Evolutionary conservation across 1,284 basidiomycete species (phyloP), one percentile per base, ranked within the genome.

Genomic region (Fomitopsis schrenkii): DNA sequence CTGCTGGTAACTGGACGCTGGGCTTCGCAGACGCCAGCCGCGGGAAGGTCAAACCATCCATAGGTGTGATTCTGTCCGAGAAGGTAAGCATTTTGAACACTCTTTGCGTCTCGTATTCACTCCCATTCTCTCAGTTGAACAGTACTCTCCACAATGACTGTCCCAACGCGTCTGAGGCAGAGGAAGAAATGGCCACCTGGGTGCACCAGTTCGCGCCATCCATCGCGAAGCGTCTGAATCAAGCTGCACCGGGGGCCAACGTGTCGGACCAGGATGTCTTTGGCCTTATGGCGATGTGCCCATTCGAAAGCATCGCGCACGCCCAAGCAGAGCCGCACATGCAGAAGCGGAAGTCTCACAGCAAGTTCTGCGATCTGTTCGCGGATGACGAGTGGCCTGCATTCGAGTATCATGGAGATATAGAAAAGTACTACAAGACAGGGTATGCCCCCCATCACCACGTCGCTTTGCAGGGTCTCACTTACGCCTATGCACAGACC

Each of bases 371-470:
- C 70, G 70, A 70, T 12, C 64, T 94, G 22, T 94, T 95, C 72
- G 57, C 68, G 4, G 71, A 79, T 0, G 92, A 94, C 15, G 71
- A 72, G 59, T 94, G 89, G 74, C 77, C 77, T 36, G 76, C 77
- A 2, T 88, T 86, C 64, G 90, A 92, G 63, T 93, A 95, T 72
- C 80, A 78, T 46, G 81, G 81, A 4, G 92, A 95, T 70, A 74
- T 95, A 7, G 83, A 85, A 68, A 91, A 94, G 72, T 95, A 85
- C 73, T 94, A 95, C 72, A 80, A 76, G 60, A 91, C 79, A 61
- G 92, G 86, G 87, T 91, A 68, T 62, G 84, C 74, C 1, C 22
- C 8, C 14, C 35, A 2, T 22, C 22, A 22, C 22, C 22, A 22
- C 38, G 15, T 15, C 28, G 30, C 19, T 12, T 5, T 17, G 1